A percentile compares a stretch with the other conserved stretches of the same genome.
phyloP scores from a whole-genome alignment of 768 basidiomycete genomes.

The Xanthoconium stramineum region DNA sequence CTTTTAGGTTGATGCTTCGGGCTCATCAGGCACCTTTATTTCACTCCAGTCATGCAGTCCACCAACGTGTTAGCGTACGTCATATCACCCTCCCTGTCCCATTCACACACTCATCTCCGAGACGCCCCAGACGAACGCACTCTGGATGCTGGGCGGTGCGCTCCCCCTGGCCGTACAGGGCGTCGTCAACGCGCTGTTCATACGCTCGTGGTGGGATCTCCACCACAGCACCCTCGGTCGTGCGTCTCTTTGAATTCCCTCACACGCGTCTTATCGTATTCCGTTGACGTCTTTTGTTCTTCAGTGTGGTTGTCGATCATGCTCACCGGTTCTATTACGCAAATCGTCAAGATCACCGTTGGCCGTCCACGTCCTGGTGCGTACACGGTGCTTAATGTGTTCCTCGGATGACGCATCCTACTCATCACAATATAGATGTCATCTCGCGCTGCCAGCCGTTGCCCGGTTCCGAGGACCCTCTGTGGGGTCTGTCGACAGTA shows the following conservation, averaged over 20 bases:
- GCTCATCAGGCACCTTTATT: background rate
- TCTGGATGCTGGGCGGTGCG: constrained; percentile 42
- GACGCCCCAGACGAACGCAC: constrained; percentile 30
- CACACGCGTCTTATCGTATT: background rate
- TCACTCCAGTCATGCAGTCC: constrained; percentile 50
- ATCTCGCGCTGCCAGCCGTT: constrained; percentile 57
- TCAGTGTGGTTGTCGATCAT: constrained; percentile 69
- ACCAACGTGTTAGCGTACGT: constrained; percentile 61
- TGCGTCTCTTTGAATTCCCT: constrained; percentile 5
- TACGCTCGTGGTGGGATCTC: constrained; percentile 84
- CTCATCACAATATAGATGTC: constrained; percentile 16
- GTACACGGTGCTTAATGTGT: background rate
- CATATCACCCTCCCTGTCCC: constrained; percentile 18
- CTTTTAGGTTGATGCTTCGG: too few species aligned
- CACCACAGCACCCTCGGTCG: constrained; percentile 56
- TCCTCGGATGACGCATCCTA: background rate
- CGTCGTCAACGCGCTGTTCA: constrained; percentile 63
- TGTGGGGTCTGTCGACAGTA: constrained; percentile 65
- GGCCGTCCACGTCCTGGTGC: constrained; percentile 85
- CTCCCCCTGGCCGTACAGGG: constrained; percentile 69
- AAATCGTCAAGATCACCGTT: constrained; percentile 79
- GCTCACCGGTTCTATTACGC: constrained; percentile 75
- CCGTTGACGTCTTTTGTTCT: background rate
- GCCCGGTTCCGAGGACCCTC: constrained; percentile 59
- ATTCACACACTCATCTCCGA: background rate